Evolutionary conservation across 768 basidiomycete species (phyloP), one percentile per base, ranked within the genome.

Genomic region (Tylopilus cervinicoccineus): DNA sequence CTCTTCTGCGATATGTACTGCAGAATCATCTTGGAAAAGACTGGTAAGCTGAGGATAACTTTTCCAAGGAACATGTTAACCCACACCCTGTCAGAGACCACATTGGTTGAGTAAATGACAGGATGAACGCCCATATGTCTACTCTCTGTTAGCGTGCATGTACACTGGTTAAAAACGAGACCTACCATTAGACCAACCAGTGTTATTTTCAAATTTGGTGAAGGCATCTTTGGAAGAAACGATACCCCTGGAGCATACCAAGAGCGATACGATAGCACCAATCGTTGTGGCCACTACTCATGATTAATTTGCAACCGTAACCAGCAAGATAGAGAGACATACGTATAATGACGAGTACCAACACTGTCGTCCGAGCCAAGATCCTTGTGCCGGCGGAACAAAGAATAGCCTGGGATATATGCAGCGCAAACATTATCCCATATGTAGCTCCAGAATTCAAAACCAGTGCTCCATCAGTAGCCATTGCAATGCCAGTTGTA

Each of bases 1-100:
- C 62, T 77, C 73, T 51, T 75, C 75, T 4, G 76, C 66, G 16
- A 77, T 73, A 46, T 75, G 74, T 6, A 70, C 76, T 10, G 72
- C 75, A 17, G 75, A 77, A 54, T 77, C 74, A 31, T 75, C 75
- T 76, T 40, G 13, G 12, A 17, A 16, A 22, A 12, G 31, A 24
- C 16, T 5, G 7, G 26, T 13, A 10, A 10, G 12, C n/a, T n/a
- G n/a, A n/a, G n/a, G n/a, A n/a, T n/a, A n/a, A n/a, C n/a, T n/a
- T n/a, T n/a, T n/a, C n/a, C n/a, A n/a, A n/a, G n/a, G n/a, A n/a
- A n/a, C n/a, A n/a, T 27, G 7, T 32, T 16, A 8, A 27, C 24
- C 20, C n/a, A 46, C 45, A 31, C 31, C 64, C 56, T 13, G 59
- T 64, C 33, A 56, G 34, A n/a, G 46, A 47, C 53, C 61, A 56